phyloP scores from a whole-genome alignment of 2,329 filamentous ascomycete genomes.

The Diplodia intermedia region DNA sequence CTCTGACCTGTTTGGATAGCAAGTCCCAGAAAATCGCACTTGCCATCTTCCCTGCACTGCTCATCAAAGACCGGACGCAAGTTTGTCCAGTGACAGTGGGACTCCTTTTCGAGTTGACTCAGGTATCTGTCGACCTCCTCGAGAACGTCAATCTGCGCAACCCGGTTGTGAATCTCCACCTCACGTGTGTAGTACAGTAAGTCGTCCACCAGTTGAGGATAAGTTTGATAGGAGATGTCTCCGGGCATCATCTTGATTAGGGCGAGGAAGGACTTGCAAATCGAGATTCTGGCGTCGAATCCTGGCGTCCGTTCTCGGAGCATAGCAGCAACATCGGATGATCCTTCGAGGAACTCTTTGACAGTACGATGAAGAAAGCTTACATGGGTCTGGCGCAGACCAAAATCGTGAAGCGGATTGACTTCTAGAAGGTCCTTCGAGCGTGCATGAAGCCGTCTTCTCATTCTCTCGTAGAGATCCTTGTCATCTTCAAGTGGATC shows the following conservation, averaged over 20 bases:
- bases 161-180: neutral
- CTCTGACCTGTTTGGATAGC: neutral
- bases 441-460: neutral
- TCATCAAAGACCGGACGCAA: too few relatives aligned
- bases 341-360: neutral
- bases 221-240: fast-evolving
- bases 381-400: neutral
- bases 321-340: neutral
- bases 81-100: neutral
- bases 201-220: neutral
- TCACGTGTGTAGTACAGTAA: neutral
- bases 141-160: neutral
- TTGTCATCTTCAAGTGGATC: neutral
- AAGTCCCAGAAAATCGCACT: neutral
- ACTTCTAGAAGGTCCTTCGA: neutral
- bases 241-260: neutral
- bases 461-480: neutral
- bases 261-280: neutral
- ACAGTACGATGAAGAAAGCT: neutral
- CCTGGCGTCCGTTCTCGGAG: neutral
- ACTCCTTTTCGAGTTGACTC: neutral
- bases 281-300: neutral
- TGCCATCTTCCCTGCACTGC: too few relatives aligned
- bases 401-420: fast-evolving
- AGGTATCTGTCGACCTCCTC: neutral